phyloP scores from a whole-genome alignment of 345 rosid species.

The Gossypium raimondii region DNA sequence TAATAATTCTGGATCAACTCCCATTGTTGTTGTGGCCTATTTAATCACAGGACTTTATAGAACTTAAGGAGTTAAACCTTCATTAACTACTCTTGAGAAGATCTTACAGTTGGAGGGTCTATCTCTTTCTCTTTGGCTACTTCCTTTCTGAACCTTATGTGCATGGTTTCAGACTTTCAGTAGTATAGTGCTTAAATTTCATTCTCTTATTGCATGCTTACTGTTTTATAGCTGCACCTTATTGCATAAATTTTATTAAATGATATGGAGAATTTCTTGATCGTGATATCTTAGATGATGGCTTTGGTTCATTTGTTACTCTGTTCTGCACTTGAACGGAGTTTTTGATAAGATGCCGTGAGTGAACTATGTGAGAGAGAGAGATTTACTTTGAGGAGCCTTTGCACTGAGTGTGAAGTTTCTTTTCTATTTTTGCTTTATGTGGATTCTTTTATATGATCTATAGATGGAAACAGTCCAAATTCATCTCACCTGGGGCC shows the following conservation, averaged over 20 bases:
- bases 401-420: not conserved
- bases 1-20: not conserved
- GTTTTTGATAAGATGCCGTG: not conserved
- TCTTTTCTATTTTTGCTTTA: not conserved
- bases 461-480: not conserved
- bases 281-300: not conserved
- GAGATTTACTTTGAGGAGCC: not conserved
- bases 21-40: not conserved
- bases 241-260: not conserved
- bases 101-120: not conserved
- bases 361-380: not conserved
- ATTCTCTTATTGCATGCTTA: not conserved
- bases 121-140: no score
- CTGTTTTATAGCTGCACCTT: constrained; percentile 3
- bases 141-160: not conserved
- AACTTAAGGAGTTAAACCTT: not conserved
- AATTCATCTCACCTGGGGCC: not conserved
- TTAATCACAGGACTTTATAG: not conserved
- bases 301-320: not conserved
- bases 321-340: not conserved
- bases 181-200: not conserved
- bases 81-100: not conserved
- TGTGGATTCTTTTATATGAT: not conserved
- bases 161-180: not conserved
- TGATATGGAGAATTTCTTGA: not conserved